Conservation (phyloP, 768 basidiomycete genomes). For the Phanerochaete sordida region DNA sequence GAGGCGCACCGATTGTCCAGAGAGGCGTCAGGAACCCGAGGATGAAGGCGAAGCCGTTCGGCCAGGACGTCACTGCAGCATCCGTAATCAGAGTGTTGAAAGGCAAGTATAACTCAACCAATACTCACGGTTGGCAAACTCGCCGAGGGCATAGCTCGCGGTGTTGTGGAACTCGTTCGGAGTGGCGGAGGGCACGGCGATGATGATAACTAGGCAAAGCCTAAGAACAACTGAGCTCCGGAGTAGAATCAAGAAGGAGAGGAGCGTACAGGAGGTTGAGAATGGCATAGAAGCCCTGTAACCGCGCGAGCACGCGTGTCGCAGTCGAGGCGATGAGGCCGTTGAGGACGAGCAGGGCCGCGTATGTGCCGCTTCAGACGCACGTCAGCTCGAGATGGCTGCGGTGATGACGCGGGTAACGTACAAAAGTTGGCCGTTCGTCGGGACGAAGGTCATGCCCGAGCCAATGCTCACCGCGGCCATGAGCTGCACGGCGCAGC, state of each 20-base stretch:
- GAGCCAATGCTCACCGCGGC: conserved; percentile 34
- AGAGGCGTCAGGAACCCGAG: conserved; percentile 39
- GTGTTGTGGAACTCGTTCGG: conserved; percentile 36
- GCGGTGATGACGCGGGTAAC: background rate
- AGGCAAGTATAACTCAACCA: background rate
- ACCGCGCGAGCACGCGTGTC: conserved; percentile 29
- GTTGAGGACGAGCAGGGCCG: conserved; percentile 29
- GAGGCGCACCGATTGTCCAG: conserved; percentile 40
- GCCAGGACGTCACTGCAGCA: conserved; percentile 35
- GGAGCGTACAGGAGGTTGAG: conserved; percentile 33
- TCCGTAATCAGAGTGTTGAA: background rate
- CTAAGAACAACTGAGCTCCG: conserved; percentile 26
- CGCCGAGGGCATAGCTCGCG: conserved; percentile 38
- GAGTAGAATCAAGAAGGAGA: background rate
- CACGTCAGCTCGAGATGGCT: background rate
- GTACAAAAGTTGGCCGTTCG: conserved; percentile 26
- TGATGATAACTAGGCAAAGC: conserved; percentile 60
- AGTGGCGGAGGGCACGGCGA: conserved; percentile 43
- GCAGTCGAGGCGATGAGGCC: conserved; percentile 31
- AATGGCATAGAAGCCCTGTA: conserved; percentile 33
- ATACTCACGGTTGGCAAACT: conserved; percentile 34
- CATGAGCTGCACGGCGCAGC: conserved; percentile 35
- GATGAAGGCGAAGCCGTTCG: conserved; percentile 40
- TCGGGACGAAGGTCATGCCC: conserved; percentile 23
- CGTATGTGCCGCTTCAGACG: conserved; percentile 28